Base-by-base conservation (phyloP, 1,139 yeast species). In the Geotrichum cucujoidarum region DNA sequence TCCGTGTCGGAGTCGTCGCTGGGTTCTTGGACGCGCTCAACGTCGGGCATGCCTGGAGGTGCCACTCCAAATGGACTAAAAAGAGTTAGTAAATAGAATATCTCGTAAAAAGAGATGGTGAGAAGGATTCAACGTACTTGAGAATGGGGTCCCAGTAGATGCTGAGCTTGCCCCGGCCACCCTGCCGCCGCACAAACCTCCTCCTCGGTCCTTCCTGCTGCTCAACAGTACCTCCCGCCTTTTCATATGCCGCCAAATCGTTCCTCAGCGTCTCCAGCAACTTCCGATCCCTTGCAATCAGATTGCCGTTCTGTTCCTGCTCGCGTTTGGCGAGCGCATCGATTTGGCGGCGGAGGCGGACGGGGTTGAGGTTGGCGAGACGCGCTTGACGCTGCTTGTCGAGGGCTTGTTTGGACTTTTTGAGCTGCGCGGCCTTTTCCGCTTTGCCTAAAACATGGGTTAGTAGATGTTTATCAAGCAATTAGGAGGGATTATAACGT, bases 351-450 rank as follows among this genome's bases (percentile, higher is more conserved):
- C 51, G 50, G 6, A 58, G 40, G 7, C 56, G 49, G 22, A 47
- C 47, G 1, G 62, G 56, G 39, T 56, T 59, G 18, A 55, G 47
- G 24, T 53, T 50, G 7, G 54, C 47, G 14, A 59, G 38, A 8
- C 58, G 50, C 31, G 54, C 57, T 8, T 48, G 43, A 18, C 58
- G 45, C 41, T 56, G 56, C n/a, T 52, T 51, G 22, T 45, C 50
- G 29, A 55, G 50, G 27, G 56, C 57, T 17, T 61, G 62, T 50
- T 62, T 63, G 18, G 55, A 49, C 51, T 55, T 60, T 48, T 59
- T 61, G 13, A 62, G 47, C 51, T 65, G 65, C 32, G 53, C 50
- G 0, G 59, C 60, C 45, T 63, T 63, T 25, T 63, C 63, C 41
- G 57, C 59, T 24, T 60, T 59, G 40, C 42, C 53, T 50, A 10